Evolutionary conservation across 495 filamentous ascomycete genomes (phyloP).

Genomic region (Aspergillus conjunctus): DNA sequence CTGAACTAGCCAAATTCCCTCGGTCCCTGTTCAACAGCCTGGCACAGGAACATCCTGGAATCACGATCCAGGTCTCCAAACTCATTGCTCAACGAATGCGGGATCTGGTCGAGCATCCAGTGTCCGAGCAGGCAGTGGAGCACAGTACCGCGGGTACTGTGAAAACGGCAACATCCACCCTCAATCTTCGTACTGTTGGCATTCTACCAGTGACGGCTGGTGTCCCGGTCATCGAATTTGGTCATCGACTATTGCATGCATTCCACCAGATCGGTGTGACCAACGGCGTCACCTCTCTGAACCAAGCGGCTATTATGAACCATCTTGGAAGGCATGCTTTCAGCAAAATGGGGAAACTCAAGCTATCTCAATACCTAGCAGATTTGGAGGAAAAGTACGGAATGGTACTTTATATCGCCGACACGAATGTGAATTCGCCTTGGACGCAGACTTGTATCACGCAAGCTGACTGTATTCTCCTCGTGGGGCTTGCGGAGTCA

Average conservation of each 20-base stretch:
- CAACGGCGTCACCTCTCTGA: constrained; percentile 88
- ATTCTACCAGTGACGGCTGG: constrained; percentile 89
- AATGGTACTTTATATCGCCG: constrained; percentile 94
- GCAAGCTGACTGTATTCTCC: constrained; percentile 92
- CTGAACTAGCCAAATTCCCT: constrained; percentile 93
- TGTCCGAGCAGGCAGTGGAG: constrained; percentile 66
- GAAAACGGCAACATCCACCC: constrained; percentile 76
- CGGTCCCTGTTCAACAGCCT: constrained; percentile 96
- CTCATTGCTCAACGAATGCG: constrained; percentile 97
- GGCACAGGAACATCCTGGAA: constrained; percentile 93
- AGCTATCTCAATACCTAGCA: constrained; percentile 92
- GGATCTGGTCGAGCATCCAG: constrained; percentile 76
- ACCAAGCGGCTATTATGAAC: constrained; percentile 90
- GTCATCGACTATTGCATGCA: constrained; percentile 83
- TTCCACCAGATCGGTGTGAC: constrained; percentile 83
- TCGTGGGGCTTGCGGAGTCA: constrained; percentile 89
- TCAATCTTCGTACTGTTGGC: constrained; percentile 91
- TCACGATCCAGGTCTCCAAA: constrained; percentile 98
- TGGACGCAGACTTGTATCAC: constrained; percentile 98
- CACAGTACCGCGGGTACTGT: constrained; percentile 58
- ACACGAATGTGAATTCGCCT: constrained; percentile 91
- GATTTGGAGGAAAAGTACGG: constrained; percentile 97
- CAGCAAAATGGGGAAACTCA: constrained; percentile 94
- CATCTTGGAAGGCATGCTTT: constrained; percentile 95
- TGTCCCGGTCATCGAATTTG: constrained; percentile 93